Evolutionary conservation across 257 asterid species (phyloP).

Genomic region (Nicotiana attenuata): DNA sequence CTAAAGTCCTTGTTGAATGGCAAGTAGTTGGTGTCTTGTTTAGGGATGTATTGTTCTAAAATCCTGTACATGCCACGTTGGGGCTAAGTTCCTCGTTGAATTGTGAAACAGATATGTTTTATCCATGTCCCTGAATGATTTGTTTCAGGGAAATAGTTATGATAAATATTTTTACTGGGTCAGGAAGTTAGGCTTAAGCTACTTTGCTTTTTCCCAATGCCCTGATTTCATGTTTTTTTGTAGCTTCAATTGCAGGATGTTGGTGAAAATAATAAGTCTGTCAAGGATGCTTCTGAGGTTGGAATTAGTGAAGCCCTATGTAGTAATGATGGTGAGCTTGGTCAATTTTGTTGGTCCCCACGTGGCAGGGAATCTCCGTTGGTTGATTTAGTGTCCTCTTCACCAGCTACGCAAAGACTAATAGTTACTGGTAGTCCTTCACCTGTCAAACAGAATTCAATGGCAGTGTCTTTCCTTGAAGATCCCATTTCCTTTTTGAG

Average conservation of each 20-base stretch:
- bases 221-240: neutral
- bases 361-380: constrained; percentile 30
- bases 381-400: constrained; percentile 33
- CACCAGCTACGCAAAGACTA: constrained; percentile 38
- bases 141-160: neutral
- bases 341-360: constrained; percentile 26
- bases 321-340: constrained; percentile 16
- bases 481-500: constrained; percentile 31
- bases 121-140: neutral
- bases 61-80: neutral
- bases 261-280: constrained; percentile 11
- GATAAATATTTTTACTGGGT: neutral
- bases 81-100: neutral
- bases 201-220: neutral
- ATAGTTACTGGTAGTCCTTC: constrained; percentile 25
- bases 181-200: neutral
- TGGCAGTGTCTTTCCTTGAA: constrained; percentile 40
- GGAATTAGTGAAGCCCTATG: constrained; percentile 8
- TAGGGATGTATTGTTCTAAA: neutral
- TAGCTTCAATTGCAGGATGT: constrained; percentile 14
- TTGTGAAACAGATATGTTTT: neutral
- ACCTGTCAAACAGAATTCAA: constrained; percentile 37
- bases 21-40: neutral
- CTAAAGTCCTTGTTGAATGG: neutral
- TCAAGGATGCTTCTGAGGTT: constrained; percentile 5